Percentiles rank a stretch among this genome's conserved stretches.
Conservation (phyloP, 176 grass and related monocot genomes). For the Neostapfia colusana region DNA sequence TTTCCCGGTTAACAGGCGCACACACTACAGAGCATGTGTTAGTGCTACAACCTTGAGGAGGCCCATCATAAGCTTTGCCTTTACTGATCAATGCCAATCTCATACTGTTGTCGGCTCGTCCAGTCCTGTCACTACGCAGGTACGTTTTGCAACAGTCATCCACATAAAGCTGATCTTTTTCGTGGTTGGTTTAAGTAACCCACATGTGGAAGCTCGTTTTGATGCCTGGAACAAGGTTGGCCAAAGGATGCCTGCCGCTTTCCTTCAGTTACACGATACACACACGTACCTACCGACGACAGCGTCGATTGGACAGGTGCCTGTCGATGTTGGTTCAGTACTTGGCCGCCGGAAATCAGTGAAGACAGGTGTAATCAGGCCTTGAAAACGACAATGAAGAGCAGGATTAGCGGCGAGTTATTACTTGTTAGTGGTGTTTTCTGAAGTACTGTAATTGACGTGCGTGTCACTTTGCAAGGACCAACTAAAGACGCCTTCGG, state of each 20-base stretch:
- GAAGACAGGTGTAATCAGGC: background rate
- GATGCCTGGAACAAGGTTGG: background rate
- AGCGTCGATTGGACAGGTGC: background rate
- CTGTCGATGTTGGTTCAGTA: background rate
- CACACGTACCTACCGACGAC: slow-evolving; percentile 9
- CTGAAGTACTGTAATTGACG: background rate
- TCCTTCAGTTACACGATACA: slow-evolving; percentile 23
- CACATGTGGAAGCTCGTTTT: slow-evolving; percentile 14
- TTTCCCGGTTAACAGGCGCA: background rate
- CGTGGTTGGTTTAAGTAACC: background rate
- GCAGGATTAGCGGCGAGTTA: background rate
- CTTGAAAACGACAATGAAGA: background rate
- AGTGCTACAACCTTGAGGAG: slow-evolving; percentile 17
- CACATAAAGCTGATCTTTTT: slow-evolving; percentile 23
- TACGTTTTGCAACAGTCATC: slow-evolving; percentile 18
- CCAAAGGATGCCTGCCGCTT: background rate
- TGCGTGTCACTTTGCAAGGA: background rate
- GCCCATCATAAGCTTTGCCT: background rate
- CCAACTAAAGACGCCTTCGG: too few relatives aligned
- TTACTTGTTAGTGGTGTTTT: background rate
- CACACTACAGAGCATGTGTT: slow-evolving; percentile 22
- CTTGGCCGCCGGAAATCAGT: background rate
- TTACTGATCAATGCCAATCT: background rate
- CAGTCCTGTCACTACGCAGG: slow-evolving; percentile 16
- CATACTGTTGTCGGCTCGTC: slow-evolving; percentile 23